Base-by-base conservation (phyloP, 441 rosid genomes). In the Euphorbia celastroides region DNA sequence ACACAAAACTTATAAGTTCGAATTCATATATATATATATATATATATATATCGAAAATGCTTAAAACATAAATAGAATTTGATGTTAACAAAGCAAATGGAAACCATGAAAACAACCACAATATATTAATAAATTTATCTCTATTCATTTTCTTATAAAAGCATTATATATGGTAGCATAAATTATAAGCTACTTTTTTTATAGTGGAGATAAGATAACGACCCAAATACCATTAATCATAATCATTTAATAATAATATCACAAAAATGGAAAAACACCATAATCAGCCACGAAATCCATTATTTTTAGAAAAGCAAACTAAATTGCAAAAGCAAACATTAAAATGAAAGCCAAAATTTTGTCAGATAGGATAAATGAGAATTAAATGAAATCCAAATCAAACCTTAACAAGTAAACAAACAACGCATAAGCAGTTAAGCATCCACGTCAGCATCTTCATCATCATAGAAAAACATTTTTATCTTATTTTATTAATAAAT, bases 401-500 rank as follows among this genome's bases (percentile, higher is more conserved):
- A 51, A 52, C 46, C 65, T 32, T 19, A 28, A 57, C 61, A 60
- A 55, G 9, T 28, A 50, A 64, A 34, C 34, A 50, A 64, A 34
- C 68, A 66, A 38, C 27, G 27, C 23, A 31, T 46, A 10, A 19
- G 65, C 56, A 64, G 20, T 16, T 32, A 28, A 20, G 38, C 66
- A 62, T 17, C 1, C 34, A 55, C 52, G 26, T 57, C 42, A 28
- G 27, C 59, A 5, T 22, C 42, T 20, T 46, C 31, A 25, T 57
- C 65, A 26, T 30, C 48, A 26, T 23, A 10, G 46, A 69, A 66
- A 23, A 1, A 59, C 55, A 64, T 16, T 70, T 57, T 31, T 50
- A 58, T 66, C 9, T 22, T n/a, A 1, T 60, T 34, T 12, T 66
- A 46, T 67, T 7, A 14, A 62, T 60, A 62, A n/a, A n/a, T n/a